Base-by-base conservation (phyloP, 2,329 filamentous ascomycete species). In the Alternaria angustiovoidea region DNA sequence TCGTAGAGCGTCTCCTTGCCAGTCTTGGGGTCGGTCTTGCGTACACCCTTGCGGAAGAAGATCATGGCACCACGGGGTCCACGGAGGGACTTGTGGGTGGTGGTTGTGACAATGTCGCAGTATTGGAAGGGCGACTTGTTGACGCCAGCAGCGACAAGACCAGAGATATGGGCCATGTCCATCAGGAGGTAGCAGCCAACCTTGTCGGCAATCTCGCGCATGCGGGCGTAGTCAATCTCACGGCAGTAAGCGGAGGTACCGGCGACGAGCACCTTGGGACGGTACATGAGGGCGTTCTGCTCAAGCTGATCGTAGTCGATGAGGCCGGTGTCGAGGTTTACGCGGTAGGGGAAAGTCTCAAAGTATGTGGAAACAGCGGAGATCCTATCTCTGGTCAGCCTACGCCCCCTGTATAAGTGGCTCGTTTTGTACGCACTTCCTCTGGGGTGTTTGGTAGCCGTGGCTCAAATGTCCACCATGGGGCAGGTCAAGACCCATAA, bases 341-440 rank as follows among this genome's bases (percentile, higher is more conserved):
- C 87, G 61, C 93, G 90, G 85, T 99, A 99, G 5, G 95, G 95
- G 65, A 99, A 84, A 36, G 95, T 99, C 84, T 99, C 95, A 79
- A 99, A 99, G 84, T 99, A 99, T 78, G 96, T 98, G 59, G 94
- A 98, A 68, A 99, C 89, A 73, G 94, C 93, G n/a, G 94, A 98
- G 78, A 99, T 98, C 87, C 77, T 78, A 51, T n/a, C 38, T 22
- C 4, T n/a, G 57, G 63, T 66, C 51, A 75, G 71, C 48, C 44
- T 46, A 14, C 41, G 12, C 8, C 43, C 38, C 34, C 1, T 18
- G 32, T 30, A n/a, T 9, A 22, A 9, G n/a, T 16, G 7, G 5
- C n/a, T 56, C 24, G 22, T 24, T 16, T 24, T 32, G 24, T 53
- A 82, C 86, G 79, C 80, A 91, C 87, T 99, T 99, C 85, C 91